Evolutionary conservation across 176 grass and related monocot species (phyloP).

Genomic region (Phoenix dactylifera): DNA sequence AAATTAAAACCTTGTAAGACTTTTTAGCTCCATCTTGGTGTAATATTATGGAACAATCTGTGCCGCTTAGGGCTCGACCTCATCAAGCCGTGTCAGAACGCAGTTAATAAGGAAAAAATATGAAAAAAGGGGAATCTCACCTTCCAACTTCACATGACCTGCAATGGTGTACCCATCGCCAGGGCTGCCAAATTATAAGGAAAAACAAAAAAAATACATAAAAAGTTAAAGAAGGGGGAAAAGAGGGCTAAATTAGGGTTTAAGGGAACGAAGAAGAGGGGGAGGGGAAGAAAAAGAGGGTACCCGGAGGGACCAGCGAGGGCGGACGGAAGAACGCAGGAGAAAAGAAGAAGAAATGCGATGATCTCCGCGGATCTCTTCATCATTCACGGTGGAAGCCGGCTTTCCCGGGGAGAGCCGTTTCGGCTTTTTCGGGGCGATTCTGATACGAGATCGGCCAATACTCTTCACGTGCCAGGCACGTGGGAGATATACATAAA

Average conservation of each 20-base stretch:
- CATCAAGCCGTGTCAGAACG: neutral
- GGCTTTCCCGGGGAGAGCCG: too few relatives aligned
- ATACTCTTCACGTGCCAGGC: too few relatives aligned
- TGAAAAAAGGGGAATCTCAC: conserved; percentile 16
- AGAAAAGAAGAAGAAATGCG: conserved; percentile 1
- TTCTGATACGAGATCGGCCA: too few relatives aligned
- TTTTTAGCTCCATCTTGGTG: too few relatives aligned
- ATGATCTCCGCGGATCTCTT: neutral
- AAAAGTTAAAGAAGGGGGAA: neutral
- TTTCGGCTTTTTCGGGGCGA: too few relatives aligned
- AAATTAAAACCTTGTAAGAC: too few relatives aligned
- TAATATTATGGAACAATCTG: too few relatives aligned
- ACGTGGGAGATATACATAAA: too few relatives aligned
- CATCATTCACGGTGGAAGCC: too few relatives aligned
- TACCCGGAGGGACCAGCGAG: conserved; percentile 21
- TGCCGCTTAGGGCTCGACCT: too few relatives aligned
- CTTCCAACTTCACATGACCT: conserved; percentile 67
- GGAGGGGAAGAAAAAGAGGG: neutral
- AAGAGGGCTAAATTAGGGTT: neutral
- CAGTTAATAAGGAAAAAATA: neutral
- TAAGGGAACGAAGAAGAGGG: conserved; percentile 1
- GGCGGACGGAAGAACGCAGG: conserved; percentile 17
- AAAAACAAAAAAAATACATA: neutral
- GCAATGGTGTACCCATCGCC: conserved; percentile 61
- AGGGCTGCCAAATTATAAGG: conserved; percentile 27